These are phyloP conservation scores for Mallotus japonicus DNA, from an alignment of 441 rosid species.

Conservation along the genomic window DNA sequence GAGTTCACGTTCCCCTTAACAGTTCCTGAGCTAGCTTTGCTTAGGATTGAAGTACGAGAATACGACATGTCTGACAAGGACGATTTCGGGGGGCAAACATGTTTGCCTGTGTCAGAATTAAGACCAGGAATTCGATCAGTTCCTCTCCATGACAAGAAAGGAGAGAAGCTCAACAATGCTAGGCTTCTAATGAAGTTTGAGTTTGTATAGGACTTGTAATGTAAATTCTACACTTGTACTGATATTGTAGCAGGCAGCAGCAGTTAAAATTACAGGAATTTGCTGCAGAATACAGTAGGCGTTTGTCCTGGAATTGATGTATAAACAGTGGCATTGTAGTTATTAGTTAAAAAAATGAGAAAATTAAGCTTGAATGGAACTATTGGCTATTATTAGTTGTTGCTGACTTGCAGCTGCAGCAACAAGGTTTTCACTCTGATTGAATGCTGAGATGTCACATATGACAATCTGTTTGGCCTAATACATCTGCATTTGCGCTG, in stretches of 20 bases:
- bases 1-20: slow-evolving; percentile 72
- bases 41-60: slow-evolving; percentile 67
- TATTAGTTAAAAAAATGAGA: slow-evolving; percentile 1
- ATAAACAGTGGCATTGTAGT: not conserved
- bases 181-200: slow-evolving; percentile 76
- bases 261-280: not conserved
- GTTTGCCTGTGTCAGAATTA: slow-evolving; percentile 63
- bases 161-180: slow-evolving; percentile 53
- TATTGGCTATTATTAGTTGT: slow-evolving; percentile 3
- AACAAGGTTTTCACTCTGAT: slow-evolving; percentile 1
- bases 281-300: not conserved
- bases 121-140: slow-evolving; percentile 72
- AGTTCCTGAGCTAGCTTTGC: slow-evolving; percentile 73
- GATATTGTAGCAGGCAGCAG: not conserved
- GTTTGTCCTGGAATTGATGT: not conserved
- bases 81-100: slow-evolving; percentile 81
- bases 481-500: too few species aligned
- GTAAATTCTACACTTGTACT: not conserved
- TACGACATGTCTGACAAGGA: slow-evolving; percentile 76
- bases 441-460: not conserved
- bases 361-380: slow-evolving; percentile 3
- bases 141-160: slow-evolving; percentile 48
- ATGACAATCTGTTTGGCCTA: not conserved
- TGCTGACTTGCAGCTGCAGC: not conserved
- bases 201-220: slow-evolving; percentile 34